phyloP scores from a whole-genome alignment of 352 stramenopile genomes.

The Phytophthora pistaciae region DNA sequence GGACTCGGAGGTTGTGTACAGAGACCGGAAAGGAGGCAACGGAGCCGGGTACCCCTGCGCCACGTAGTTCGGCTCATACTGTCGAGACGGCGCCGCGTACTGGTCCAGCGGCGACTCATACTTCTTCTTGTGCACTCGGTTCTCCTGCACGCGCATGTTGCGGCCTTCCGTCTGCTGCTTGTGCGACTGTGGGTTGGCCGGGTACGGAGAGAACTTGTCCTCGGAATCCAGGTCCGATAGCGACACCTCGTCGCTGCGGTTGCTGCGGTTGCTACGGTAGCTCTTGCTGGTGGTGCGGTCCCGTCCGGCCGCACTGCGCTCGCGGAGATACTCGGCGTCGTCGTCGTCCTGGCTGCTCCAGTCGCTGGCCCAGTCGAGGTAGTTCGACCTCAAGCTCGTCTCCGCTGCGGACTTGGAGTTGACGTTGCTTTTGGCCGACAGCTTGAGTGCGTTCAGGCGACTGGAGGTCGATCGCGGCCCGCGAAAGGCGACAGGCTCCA shows the following conservation, averaged over 20 bases:
- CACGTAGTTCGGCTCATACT: constrained; percentile 25
- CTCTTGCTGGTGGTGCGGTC: constrained; percentile 28
- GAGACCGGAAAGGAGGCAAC: constrained; percentile 37
- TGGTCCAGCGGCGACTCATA: constrained; percentile 38
- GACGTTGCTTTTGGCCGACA: constrained; percentile 10
- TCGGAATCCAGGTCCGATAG: constrained; percentile 41
- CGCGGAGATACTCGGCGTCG: constrained; percentile 43
- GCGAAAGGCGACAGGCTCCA: constrained; percentile 23
- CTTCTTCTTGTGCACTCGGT: constrained; percentile 29
- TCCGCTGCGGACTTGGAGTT: constrained; percentile 35
- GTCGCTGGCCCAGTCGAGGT: constrained; percentile 45
- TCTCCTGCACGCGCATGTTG: constrained; percentile 41
- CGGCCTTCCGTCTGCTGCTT: constrained; percentile 42
- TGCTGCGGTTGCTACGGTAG: constrained; percentile 20
- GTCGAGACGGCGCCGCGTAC: constrained; percentile 25
- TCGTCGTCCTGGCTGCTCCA: constrained; percentile 52
- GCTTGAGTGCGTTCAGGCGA: constrained; percentile 31
- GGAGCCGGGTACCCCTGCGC: constrained; percentile 8
- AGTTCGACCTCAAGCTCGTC: constrained; percentile 43
- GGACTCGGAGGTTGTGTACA: constrained; percentile 27
- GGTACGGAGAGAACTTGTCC: constrained; percentile 50
- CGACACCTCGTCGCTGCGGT: constrained; percentile 33
- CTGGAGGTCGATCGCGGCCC: constrained; percentile 19
- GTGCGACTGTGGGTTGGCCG: constrained; percentile 28
- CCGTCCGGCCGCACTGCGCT: constrained; percentile 15